A percentile compares a stretch with the other conserved stretches of the same genome.
Conservation (phyloP, 768 basidiomycete species). For the Serendipita sp. region DNA sequence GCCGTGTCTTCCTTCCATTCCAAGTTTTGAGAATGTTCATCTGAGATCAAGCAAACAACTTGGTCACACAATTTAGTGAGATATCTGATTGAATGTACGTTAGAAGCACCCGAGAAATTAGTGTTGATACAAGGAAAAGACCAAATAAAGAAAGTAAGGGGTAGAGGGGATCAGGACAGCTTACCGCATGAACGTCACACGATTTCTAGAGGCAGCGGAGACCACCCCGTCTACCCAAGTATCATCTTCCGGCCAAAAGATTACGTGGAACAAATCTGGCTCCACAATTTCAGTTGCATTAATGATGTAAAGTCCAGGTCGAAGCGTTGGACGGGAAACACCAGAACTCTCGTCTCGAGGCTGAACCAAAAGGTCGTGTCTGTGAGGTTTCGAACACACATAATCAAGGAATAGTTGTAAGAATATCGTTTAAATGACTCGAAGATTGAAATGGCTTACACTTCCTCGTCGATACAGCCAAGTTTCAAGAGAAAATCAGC, state of each 20-base stretch:
- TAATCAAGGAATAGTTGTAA: not conserved
- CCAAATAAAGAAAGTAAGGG: no score
- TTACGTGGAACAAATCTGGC: slow-evolving; percentile 21
- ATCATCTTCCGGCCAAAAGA: slow-evolving; percentile 46
- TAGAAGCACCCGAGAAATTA: not conserved
- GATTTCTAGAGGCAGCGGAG: slow-evolving; percentile 31
- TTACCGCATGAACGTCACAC: slow-evolving; percentile 47
- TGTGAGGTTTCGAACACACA: slow-evolving; percentile 3
- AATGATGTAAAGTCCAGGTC: slow-evolving; percentile 36
- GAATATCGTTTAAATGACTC: not conserved
- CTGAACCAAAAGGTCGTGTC: slow-evolving; percentile 13
- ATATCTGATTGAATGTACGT: slow-evolving; percentile 25
- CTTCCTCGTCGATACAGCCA: slow-evolving; percentile 22
- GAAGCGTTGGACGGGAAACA: slow-evolving; percentile 18
- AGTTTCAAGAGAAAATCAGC: slow-evolving; percentile 27
- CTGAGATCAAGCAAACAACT: slow-evolving; percentile 33
- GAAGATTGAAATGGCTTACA: slow-evolving; percentile 20
- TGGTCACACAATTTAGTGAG: slow-evolving; percentile 45
- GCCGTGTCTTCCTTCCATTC: slow-evolving; percentile 26
- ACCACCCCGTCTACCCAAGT: slow-evolving; percentile 40
- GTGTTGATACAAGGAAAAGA: no score
- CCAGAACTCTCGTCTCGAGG: slow-evolving; percentile 13
- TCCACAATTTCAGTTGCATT: slow-evolving; percentile 14
- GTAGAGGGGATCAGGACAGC: not conserved
- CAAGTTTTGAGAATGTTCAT: slow-evolving; percentile 29